Evolutionary conservation across 331 rosid species (phyloP).

Genomic region (Spiraea crenata): DNA sequence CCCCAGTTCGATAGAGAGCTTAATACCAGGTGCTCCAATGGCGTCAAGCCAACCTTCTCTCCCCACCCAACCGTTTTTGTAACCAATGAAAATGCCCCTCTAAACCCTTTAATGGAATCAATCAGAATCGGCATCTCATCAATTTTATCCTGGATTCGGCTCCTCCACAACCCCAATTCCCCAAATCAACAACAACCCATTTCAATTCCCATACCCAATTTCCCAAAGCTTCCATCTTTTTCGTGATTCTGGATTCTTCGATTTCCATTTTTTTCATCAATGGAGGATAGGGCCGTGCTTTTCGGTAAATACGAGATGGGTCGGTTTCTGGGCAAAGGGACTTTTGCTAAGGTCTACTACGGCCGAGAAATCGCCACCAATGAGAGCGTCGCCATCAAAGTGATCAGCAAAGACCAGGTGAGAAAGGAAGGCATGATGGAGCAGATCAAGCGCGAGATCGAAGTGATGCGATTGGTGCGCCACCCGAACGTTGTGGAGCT

Average conservation of each 20-base stretch:
- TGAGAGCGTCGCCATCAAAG: slow-evolving; percentile 72
- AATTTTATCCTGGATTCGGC: slow-evolving; percentile 36
- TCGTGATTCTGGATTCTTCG: background rate
- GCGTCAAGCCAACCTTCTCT: slow-evolving; percentile 14
- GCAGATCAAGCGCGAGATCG: slow-evolving; percentile 73
- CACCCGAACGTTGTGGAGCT: slow-evolving; percentile 72
- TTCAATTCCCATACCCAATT: background rate
- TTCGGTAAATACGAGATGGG: slow-evolving; percentile 71
- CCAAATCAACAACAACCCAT: background rate
- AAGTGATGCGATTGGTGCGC: slow-evolving; percentile 58
- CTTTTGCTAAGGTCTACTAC: slow-evolving; percentile 76
- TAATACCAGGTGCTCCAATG: slow-evolving; percentile 35
- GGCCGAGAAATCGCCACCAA: slow-evolving; percentile 48
- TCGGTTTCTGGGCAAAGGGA: slow-evolving; percentile 67
- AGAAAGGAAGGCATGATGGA: slow-evolving; percentile 68
- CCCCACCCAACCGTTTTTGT: background rate
- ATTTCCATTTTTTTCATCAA: slow-evolving; percentile 2
- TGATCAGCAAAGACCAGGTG: slow-evolving; percentile 61
- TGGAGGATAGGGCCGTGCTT: slow-evolving; percentile 50
- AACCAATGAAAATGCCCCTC: background rate
- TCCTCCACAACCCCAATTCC: background rate
- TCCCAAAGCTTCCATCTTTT: background rate
- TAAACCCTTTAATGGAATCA: slow-evolving; percentile 23
- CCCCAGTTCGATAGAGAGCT: background rate
- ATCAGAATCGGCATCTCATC: slow-evolving; percentile 19